A percentile compares a stretch with the other conserved stretches of the same genome.
These are phyloP conservation scores for Rhizophagus clarus DNA, from an alignment of 192 early-diverging fungal species.

Conservation along the genomic window DNA sequence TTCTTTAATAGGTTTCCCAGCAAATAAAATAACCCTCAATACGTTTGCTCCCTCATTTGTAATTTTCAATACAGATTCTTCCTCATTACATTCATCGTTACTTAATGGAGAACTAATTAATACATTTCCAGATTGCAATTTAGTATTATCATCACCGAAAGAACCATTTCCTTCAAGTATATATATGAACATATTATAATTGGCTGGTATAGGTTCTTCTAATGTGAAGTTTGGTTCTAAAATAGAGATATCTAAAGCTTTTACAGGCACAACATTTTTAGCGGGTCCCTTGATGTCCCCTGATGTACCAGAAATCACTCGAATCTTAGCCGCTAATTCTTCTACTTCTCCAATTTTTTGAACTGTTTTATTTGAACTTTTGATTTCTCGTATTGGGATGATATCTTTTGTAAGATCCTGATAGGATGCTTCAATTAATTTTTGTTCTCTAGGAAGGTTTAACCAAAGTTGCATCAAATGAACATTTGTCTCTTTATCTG, in stretches of 20 bases:
- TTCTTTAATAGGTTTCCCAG: conserved; percentile 53
- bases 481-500: conserved; percentile 41
- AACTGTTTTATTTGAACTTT: not conserved
- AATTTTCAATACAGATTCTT: conserved; percentile 32
- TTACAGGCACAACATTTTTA: conserved; percentile 36
- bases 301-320: conserved; percentile 41
- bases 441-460: conserved; percentile 60
- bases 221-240: conserved; percentile 31
- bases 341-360: conserved; percentile 10
- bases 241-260: conserved; percentile 38
- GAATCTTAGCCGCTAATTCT: conserved; percentile 24
- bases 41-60: conserved; percentile 37
- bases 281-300: conserved; percentile 33
- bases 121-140: conserved; percentile 14
- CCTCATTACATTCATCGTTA: conserved; percentile 32
- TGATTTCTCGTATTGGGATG: conserved; percentile 48
- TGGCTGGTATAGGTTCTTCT: conserved; percentile 36
- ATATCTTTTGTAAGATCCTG: conserved; percentile 40
- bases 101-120: conserved; percentile 34
- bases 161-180: conserved; percentile 34
- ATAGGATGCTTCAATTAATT: conserved; percentile 59
- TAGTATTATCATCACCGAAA: conserved; percentile 35
- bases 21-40: conserved; percentile 45
- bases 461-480: conserved; percentile 68
- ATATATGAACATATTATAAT: conserved; percentile 37